Conservation (phyloP, 805 yeast genomes). For the Candida arabinofermentans region DNA sequence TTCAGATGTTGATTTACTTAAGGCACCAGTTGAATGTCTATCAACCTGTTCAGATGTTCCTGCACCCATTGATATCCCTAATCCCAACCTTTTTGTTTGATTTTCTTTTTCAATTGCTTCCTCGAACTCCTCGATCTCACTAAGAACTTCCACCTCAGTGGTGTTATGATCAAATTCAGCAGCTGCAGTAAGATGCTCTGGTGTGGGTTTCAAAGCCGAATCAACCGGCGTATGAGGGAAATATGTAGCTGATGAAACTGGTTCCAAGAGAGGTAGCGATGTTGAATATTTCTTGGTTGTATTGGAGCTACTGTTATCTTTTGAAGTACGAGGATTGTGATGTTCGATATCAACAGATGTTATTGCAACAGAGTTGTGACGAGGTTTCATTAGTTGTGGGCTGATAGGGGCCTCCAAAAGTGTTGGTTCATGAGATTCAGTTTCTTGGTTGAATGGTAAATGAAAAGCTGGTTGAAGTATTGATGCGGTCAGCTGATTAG, state of each 20-base stretch:
- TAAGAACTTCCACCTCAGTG: conserved; percentile 18
- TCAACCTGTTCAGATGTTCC: not conserved
- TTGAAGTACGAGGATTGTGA: not conserved
- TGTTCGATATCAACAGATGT: conserved; percentile 15
- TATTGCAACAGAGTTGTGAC: conserved; percentile 11
- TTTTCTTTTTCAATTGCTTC: conserved; percentile 20
- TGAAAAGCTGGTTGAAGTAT: conserved; percentile 2
- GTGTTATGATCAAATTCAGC: conserved; percentile 40
- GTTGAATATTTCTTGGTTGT: conserved; percentile 5
- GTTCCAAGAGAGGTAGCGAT: conserved; percentile 39
- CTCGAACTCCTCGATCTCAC: conserved; percentile 24
- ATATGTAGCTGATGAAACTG: conserved; percentile 67
- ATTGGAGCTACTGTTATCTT: not conserved
- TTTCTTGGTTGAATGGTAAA: not conserved
- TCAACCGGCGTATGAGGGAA: conserved; percentile 57
- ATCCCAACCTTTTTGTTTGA: conserved; percentile 4
- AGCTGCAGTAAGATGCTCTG: conserved; percentile 46
- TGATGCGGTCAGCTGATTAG: conserved; percentile 1
- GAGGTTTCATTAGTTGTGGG: conserved; percentile 3
- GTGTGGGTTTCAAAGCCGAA: conserved; percentile 12
- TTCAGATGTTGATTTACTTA: not conserved
- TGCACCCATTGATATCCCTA: not conserved
- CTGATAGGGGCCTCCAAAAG: not conserved
- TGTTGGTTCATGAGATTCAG: not conserved
- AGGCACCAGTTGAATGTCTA: not conserved